These are phyloP conservation scores for Amylocarpus encephaloides DNA, from an alignment of 2,329 filamentous ascomycete genomes.

Conservation along the genomic window DNA sequence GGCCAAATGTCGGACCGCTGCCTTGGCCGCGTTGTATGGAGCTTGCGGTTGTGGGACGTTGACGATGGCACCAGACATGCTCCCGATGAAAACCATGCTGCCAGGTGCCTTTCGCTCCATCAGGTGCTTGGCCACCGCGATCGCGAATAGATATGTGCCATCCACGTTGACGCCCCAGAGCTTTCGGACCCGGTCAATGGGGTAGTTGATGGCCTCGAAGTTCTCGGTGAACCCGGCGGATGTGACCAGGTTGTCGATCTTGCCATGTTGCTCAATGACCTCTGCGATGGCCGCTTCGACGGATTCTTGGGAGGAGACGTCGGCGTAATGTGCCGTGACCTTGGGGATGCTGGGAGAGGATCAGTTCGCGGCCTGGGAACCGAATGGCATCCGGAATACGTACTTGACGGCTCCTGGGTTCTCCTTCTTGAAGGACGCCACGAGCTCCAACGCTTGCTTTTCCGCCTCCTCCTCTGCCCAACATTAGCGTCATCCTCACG, in stretches of 20 bases:
- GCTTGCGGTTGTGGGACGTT: conserved; percentile 93
- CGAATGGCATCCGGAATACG: no score
- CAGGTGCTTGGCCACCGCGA: conserved; percentile 76
- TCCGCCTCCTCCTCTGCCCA: conserved; percentile 71
- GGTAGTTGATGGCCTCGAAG: conserved; percentile 86
- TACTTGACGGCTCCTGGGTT: conserved; percentile 69
- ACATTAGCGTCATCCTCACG: conserved; percentile 12
- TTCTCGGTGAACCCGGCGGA: conserved; percentile 98
- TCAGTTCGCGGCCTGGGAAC: no score
- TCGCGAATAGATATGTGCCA: conserved; percentile 85
- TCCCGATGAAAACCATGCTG: conserved; percentile 90
- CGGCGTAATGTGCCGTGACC: conserved; percentile 84
- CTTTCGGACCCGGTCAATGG: conserved; percentile 84
- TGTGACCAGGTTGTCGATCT: conserved; percentile 87
- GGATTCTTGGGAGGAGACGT: conserved; percentile 74
- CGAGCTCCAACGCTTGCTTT: conserved; percentile 65
- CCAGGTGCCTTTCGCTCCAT: conserved; percentile 74
- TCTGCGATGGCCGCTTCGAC: conserved; percentile 69
- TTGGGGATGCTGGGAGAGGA: conserved; percentile 55
- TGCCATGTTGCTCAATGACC: conserved; percentile 64
- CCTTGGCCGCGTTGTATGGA: conserved; percentile 90
- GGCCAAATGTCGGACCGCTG: conserved; percentile 82
- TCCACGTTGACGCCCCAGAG: conserved; percentile 92
- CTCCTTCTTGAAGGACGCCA: conserved; percentile 70
- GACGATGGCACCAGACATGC: conserved; percentile 90